Conservation (phyloP, 2,329 filamentous ascomycete species). For the Xylariaceae sp. region DNA sequence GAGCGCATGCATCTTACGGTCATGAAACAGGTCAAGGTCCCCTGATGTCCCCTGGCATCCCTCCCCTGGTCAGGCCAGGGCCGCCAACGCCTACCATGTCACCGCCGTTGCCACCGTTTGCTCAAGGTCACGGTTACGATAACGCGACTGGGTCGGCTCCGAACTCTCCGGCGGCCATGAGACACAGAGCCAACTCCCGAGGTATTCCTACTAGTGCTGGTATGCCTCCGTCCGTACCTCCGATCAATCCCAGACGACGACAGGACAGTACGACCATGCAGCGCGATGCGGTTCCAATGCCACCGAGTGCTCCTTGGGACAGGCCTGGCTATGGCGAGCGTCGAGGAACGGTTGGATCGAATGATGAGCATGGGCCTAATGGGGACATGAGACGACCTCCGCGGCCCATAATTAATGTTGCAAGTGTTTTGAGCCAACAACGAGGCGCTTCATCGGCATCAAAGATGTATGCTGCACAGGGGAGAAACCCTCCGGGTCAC, state of each 20-base stretch:
- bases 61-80: constrained; percentile 32
- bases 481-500: constrained; percentile 23
- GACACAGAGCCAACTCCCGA: constrained; percentile 40
- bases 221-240: constrained; percentile 48
- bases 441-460: constrained; percentile 32
- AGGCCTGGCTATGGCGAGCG: background rate
- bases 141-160: constrained; percentile 24
- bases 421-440: constrained; percentile 24
- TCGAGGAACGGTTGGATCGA: constrained; percentile 23
- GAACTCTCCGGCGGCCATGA: constrained; percentile 37
- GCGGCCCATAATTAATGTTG: constrained; percentile 39
- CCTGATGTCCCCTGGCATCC: constrained; percentile 41
- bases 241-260: constrained; percentile 53
- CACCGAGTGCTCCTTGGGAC: constrained; percentile 28
- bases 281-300: constrained; percentile 28
- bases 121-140: constrained; percentile 29
- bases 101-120: constrained; percentile 33
- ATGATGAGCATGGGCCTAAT: constrained; percentile 34
- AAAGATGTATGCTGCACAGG: constrained; percentile 33
- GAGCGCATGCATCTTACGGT: constrained; percentile 33
- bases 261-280: constrained; percentile 34
- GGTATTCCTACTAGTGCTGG: constrained; percentile 46
- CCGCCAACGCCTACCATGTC: constrained; percentile 34
- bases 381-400: constrained; percentile 38
- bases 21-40: constrained; percentile 40